Evolutionary conservation across 768 basidiomycete species (phyloP).

Genomic region (Suillus discolor): DNA sequence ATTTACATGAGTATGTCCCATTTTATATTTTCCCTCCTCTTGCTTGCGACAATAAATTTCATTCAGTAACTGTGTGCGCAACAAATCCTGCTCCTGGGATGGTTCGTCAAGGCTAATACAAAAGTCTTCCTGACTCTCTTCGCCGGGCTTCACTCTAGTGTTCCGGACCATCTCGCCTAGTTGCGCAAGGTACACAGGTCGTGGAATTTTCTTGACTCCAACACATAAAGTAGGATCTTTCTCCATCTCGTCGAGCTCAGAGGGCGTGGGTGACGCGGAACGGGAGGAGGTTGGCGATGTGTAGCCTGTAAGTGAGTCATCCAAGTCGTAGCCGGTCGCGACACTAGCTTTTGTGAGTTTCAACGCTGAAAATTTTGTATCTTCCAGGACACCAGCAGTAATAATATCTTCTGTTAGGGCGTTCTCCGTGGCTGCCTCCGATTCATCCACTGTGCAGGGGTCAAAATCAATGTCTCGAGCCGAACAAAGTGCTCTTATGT

Average conservation of each 20-base stretch:
- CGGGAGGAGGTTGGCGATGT: constrained; percentile 66
- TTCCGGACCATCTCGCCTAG: constrained; percentile 74
- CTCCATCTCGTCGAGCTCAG: constrained; percentile 81
- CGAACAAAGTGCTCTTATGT: constrained; percentile 54
- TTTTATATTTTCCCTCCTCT: too few species aligned
- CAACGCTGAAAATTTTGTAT: not conserved
- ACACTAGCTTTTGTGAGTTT: constrained; percentile 7
- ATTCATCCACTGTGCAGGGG: constrained; percentile 21
- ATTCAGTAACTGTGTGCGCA: constrained; percentile 42
- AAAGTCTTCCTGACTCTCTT: constrained; percentile 60
- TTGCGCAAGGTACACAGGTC: constrained; percentile 90
- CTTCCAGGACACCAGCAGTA: constrained; percentile 8
- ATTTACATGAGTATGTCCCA: too few species aligned
- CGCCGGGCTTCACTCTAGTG: constrained; percentile 49
- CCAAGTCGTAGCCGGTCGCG: constrained; percentile 62
- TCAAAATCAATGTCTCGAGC: constrained; percentile 55
- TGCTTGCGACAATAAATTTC: constrained; percentile 36
- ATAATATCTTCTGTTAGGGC: constrained; percentile 13
- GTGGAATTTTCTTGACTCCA: constrained; percentile 65
- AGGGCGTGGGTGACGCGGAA: constrained; percentile 78
- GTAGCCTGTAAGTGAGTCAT: constrained; percentile 82
- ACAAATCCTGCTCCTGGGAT: constrained; percentile 32
- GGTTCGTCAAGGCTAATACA: constrained; percentile 43
- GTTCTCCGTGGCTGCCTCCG: constrained; percentile 9
- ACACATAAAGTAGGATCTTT: constrained; percentile 82